Evolutionary conservation across 805 yeast genomes (phyloP).

Genomic region (Candida quercuum): DNA sequence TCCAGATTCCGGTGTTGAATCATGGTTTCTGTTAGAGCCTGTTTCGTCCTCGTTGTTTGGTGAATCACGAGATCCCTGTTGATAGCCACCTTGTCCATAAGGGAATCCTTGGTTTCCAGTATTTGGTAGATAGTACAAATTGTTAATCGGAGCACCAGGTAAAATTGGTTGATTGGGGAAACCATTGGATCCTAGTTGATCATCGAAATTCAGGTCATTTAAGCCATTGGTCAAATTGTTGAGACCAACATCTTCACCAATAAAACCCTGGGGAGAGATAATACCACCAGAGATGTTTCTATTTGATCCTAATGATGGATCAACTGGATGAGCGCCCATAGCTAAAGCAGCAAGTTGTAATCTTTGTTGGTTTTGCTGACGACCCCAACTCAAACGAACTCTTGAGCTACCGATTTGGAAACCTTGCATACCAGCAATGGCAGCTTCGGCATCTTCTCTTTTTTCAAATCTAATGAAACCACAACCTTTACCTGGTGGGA

Average conservation of each 20-base stretch:
- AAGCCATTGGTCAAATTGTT: neutral
- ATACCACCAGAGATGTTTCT: neutral
- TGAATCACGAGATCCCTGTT: slow-evolving; percentile 1
- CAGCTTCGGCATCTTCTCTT: slow-evolving; percentile 70
- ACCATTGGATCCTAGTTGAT: neutral
- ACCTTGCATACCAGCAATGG: slow-evolving; percentile 77
- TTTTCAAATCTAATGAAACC: slow-evolving; percentile 69
- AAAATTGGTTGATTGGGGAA: slow-evolving; percentile 1
- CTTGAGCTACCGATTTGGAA: slow-evolving; percentile 70
- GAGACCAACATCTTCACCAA: neutral
- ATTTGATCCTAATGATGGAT: neutral
- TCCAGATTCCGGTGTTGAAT: neutral
- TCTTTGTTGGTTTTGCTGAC: slow-evolving; percentile 29
- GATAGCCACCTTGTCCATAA: slow-evolving; percentile 9
- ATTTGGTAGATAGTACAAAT: slow-evolving; percentile 17
- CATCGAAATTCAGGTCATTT: neutral
- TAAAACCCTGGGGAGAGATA: neutral
- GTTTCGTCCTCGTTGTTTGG: slow-evolving; percentile 1
- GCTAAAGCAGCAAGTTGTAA: slow-evolving; percentile 15
- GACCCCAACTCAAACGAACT: slow-evolving; percentile 73
- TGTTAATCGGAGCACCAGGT: slow-evolving; percentile 11
- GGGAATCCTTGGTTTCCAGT: slow-evolving; percentile 9
- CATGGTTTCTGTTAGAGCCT: neutral
- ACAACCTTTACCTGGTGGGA: slow-evolving; percentile 76
- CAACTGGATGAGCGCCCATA: slow-evolving; percentile 9